Evolutionary conservation across 148 eudicot genomes (phyloP).

Genomic region (Fagopyrum tataricum): DNA sequence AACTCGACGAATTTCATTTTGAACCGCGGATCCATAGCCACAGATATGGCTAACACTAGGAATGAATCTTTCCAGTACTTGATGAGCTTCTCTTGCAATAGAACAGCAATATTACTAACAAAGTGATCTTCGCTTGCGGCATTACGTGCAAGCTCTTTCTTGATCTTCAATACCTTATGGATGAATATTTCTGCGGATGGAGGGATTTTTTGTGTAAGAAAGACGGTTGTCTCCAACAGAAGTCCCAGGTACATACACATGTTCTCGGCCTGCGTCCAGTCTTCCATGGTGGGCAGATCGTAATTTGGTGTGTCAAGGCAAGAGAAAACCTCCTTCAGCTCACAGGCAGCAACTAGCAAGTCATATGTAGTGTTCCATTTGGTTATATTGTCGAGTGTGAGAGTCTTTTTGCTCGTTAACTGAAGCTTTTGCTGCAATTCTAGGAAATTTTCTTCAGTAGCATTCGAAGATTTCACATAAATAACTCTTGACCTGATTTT

Average conservation of each 20-base stretch:
- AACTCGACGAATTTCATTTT: constrained; percentile 93
- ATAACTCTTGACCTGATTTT: constrained; percentile 77
- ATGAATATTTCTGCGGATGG: constrained; percentile 60
- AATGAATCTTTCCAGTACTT: constrained; percentile 69
- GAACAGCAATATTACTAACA: constrained; percentile 38
- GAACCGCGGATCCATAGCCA: constrained; percentile 87
- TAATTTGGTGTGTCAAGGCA: constrained; percentile 70
- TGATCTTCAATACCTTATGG: constrained; percentile 88
- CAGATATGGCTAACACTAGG: constrained; percentile 66
- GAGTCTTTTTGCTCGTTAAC: constrained; percentile 48
- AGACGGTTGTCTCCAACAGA: constrained; percentile 53
- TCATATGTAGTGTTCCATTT: constrained; percentile 84
- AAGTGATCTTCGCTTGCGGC: constrained; percentile 60
- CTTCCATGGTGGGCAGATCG: constrained; percentile 59
- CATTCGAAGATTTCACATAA: constrained; percentile 67
- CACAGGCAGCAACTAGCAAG: constrained; percentile 77
- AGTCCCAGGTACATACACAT: constrained; percentile 57
- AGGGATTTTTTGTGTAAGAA: constrained; percentile 32
- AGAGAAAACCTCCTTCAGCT: constrained; percentile 66
- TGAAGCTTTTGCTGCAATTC: constrained; percentile 75
- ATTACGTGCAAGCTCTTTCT: constrained; percentile 69
- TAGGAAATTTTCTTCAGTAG: constrained; percentile 65
- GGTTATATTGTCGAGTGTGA: constrained; percentile 54
- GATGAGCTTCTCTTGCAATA: constrained; percentile 65
- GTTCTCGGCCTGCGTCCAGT: constrained; percentile 62